phyloP scores from a whole-genome alignment of 2,329 filamentous ascomycete genomes.

The Nigrospora sphaerica region DNA sequence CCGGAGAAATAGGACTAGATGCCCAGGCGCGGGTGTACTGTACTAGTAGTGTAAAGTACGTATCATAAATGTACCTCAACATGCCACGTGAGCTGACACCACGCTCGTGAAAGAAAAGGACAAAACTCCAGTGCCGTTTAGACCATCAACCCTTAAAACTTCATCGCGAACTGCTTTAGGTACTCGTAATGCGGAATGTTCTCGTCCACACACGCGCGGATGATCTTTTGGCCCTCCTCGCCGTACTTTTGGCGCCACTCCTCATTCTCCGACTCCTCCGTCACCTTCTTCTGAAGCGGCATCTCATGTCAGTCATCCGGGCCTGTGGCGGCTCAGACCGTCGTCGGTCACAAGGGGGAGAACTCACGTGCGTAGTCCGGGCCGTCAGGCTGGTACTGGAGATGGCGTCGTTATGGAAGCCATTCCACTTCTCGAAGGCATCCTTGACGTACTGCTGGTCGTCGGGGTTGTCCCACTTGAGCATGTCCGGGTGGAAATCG shows the following conservation, averaged over 20 bases:
- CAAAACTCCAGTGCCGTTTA: background rate
- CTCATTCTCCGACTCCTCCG: constrained; percentile 57
- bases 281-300: constrained; percentile 49
- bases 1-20: no score
- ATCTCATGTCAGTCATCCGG: constrained; percentile 11
- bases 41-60: constrained; percentile 13
- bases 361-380: constrained; percentile 53
- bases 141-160: constrained; percentile 31
- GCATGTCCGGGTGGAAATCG: constrained; percentile 69
- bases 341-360: background rate
- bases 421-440: constrained; percentile 93
- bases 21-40: constrained; percentile 8
- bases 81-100: no score
- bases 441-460: constrained; percentile 61
- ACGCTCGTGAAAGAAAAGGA: constrained; percentile 3
- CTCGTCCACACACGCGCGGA: constrained; percentile 62
- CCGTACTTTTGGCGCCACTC: constrained; percentile 74
- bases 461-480: constrained; percentile 74
- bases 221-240: constrained; percentile 60
- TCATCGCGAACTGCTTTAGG: constrained; percentile 69
- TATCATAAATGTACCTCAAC: background rate
- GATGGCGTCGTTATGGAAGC: constrained; percentile 94
- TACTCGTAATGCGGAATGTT: constrained; percentile 75
- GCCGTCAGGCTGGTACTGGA: constrained; percentile 70
- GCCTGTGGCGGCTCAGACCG: background rate